phyloP scores from a whole-genome alignment of 2,329 filamentous ascomycete species.

The Cytospora schulzeri region DNA sequence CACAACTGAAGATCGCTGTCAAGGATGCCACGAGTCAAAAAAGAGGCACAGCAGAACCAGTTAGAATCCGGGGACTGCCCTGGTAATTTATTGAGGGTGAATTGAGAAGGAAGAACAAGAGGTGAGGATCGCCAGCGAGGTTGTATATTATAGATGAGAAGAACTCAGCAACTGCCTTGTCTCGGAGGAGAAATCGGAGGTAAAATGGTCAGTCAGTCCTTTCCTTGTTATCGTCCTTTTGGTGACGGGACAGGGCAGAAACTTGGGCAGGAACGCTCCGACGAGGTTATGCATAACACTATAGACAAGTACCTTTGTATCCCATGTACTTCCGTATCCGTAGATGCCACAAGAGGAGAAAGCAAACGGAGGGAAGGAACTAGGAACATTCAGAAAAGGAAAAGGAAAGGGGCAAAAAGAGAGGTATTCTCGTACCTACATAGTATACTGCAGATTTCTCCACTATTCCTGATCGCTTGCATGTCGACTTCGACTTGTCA shows the following conservation, averaged over 20 bases:
- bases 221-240: neutral
- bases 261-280: neutral
- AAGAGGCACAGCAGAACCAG: conserved; percentile 11
- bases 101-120: neutral
- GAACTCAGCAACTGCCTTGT: neutral
- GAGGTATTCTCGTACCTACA: neutral
- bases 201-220: neutral
- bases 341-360: neutral
- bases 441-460: neutral
- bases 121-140: neutral
- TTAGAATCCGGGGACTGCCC: neutral
- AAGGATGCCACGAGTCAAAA: conserved; percentile 16
- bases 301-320: neutral
- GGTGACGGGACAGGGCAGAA: neutral
- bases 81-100: neutral
- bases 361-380: neutral
- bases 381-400: neutral
- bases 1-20: conserved; percentile 12
- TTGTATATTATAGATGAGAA: neutral
- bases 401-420: neutral
- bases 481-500: neutral
- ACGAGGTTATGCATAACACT: neutral
- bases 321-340: neutral
- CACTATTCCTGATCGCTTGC: neutral
- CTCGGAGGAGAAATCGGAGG: neutral